phyloP scores from a whole-genome alignment of 352 stramenopile genomes.

The Globisporangium orthogonon region DNA sequence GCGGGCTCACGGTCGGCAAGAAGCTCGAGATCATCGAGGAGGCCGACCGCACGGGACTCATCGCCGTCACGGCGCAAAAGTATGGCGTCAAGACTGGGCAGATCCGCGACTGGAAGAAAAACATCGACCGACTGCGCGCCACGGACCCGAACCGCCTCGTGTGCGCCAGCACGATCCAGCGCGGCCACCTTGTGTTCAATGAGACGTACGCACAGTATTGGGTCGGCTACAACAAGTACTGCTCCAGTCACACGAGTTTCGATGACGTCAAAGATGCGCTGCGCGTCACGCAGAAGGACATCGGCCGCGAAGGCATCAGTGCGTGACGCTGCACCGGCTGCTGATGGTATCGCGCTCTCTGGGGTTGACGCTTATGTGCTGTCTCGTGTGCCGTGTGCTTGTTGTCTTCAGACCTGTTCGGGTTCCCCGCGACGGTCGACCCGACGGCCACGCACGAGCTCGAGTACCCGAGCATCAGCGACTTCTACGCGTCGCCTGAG shows the following conservation, averaged over 20 bases:
- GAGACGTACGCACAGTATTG: slow-evolving; percentile 87
- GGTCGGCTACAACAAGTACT: slow-evolving; percentile 88
- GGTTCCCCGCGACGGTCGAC: slow-evolving; percentile 57
- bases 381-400: neutral
- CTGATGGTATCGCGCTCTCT: slow-evolving; percentile 3
- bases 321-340: slow-evolving; percentile 17
- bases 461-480: slow-evolving; percentile 56
- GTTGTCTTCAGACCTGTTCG: slow-evolving; percentile 37
- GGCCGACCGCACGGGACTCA: slow-evolving; percentile 70
- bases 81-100: slow-evolving; percentile 84
- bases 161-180: slow-evolving; percentile 75
- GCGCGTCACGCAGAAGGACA: slow-evolving; percentile 63
- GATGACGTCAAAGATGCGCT: slow-evolving; percentile 64
- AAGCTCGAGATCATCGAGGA: slow-evolving; percentile 88
- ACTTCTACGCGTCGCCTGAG: slow-evolving; percentile 59
- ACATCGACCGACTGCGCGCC: slow-evolving; percentile 64
- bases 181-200: slow-evolving; percentile 82
- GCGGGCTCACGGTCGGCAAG: slow-evolving; percentile 78
- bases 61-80: slow-evolving; percentile 74
- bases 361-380: neutral
- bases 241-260: slow-evolving; percentile 63
- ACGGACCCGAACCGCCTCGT: slow-evolving; percentile 78
- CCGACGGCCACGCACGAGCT: slow-evolving; percentile 50
- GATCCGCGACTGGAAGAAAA: slow-evolving; percentile 87
- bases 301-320: slow-evolving; percentile 72